Percentiles rank a stretch among this genome's conserved stretches.
Conservation (phyloP, 176 grass and related monocot genomes). For the Alloteropsis semialata region DNA sequence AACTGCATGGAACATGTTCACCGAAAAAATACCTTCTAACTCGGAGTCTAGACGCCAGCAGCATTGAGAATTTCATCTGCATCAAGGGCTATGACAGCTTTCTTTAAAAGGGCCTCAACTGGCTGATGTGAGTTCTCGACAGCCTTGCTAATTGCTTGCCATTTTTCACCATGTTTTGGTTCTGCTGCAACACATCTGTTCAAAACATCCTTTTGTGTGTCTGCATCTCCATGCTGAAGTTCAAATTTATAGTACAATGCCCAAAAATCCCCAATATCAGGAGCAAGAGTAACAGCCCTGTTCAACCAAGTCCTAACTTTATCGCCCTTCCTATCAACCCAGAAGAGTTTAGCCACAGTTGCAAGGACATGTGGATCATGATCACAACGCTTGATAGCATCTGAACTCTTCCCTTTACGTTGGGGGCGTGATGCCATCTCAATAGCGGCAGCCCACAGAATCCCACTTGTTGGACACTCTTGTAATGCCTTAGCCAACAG, state of each 20-base stretch:
- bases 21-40: constrained; percentile 22
- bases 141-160: constrained; percentile 80
- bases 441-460: constrained; percentile 79
- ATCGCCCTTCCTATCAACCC: constrained; percentile 87
- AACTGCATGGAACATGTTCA: not conserved
- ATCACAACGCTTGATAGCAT: constrained; percentile 78
- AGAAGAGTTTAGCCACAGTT: constrained; percentile 86
- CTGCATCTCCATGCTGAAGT: constrained; percentile 72
- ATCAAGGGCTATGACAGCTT: constrained; percentile 62
- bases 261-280: constrained; percentile 89
- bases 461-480: constrained; percentile 89
- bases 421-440: constrained; percentile 84
- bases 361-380: constrained; percentile 83
- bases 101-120: constrained; percentile 75
- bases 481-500: constrained; percentile 87
- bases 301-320: constrained; percentile 89
- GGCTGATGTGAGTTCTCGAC: constrained; percentile 82
- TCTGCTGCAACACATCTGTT: constrained; percentile 74
- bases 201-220: constrained; percentile 74
- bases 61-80: constrained; percentile 67
- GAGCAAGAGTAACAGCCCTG: constrained; percentile 77
- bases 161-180: constrained; percentile 87
- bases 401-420: constrained; percentile 68
- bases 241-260: constrained; percentile 85
- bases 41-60: constrained; percentile 40